These are phyloP conservation scores for Centrapalus pauciflorus DNA, from an alignment of 129 eudicot genomes.

Conservation along the genomic window DNA sequence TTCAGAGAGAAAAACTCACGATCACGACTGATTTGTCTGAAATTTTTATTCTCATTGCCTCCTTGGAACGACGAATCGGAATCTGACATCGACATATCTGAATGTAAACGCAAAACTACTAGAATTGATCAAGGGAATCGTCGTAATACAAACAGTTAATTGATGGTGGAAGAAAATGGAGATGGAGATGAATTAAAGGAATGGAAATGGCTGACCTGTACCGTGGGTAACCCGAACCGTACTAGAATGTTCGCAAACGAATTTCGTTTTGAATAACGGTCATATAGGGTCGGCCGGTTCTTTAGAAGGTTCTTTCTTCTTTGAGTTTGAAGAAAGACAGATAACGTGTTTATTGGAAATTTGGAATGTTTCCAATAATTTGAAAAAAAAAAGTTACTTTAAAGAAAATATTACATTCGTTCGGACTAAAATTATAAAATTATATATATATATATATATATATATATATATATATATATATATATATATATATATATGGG, in stretches of 20 bases:
- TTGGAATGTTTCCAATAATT: neutral
- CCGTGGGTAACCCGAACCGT: constrained; percentile 7
- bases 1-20: constrained; percentile 42
- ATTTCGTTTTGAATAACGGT: constrained; percentile 11
- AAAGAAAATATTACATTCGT: no score
- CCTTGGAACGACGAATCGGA: constrained; percentile 54
- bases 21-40: constrained; percentile 73
- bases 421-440: no score
- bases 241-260: constrained; percentile 15
- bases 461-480: no score
- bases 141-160: constrained; percentile 4
- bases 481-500: no score
- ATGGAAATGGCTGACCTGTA: constrained; percentile 4
- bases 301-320: neutral
- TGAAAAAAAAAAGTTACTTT: no score
- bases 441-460: no score
- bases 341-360: constrained; percentile 4
- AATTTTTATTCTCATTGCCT: constrained; percentile 45
- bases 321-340: no score
- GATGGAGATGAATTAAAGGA: constrained; percentile 5
- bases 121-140: constrained; percentile 6
- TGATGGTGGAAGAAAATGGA: constrained; percentile 8
- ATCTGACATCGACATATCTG: constrained; percentile 69
- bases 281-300: constrained; percentile 3
- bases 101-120: neutral